These are phyloP conservation scores for Leccinum sublutescens DNA, from an alignment of 768 basidiomycete genomes.

Conservation along the genomic window DNA sequence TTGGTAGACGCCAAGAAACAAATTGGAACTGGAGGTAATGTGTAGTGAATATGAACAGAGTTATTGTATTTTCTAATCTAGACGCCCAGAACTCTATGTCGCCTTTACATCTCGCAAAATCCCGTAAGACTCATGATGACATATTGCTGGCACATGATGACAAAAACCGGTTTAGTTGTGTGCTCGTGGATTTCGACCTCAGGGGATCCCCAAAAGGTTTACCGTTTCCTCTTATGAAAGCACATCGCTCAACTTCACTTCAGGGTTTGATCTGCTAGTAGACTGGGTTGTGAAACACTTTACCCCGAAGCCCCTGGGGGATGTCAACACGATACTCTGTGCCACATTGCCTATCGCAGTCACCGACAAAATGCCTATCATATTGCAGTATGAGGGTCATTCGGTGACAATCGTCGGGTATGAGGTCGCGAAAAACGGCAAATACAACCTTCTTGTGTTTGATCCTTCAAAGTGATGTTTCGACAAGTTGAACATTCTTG, in stretches of 20 bases:
- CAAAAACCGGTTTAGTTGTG: conserved; percentile 38
- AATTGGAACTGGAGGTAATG: conserved; percentile 77
- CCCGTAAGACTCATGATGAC: conserved; percentile 54
- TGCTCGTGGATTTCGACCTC: conserved; percentile 65
- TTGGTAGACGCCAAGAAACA: conserved; percentile 62
- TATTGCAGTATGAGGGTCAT: conserved; percentile 82
- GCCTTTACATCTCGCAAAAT: conserved; percentile 79
- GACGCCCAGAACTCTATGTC: conserved; percentile 61
- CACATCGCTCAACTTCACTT: neutral
- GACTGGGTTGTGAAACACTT: conserved; percentile 83
- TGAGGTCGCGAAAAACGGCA: conserved; percentile 59
- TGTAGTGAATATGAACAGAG: neutral
- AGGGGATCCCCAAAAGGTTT: conserved; percentile 44
- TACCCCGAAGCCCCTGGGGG: conserved; percentile 34
- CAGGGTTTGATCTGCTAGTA: conserved; percentile 49
- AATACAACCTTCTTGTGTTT: conserved; percentile 66
- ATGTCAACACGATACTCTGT: conserved; percentile 53
- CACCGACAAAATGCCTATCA: conserved; percentile 73
- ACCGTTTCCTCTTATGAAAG: neutral
- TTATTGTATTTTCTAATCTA: neutral
- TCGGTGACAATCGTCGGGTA: conserved; percentile 88
- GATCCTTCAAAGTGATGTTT: conserved; percentile 66
- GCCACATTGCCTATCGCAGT: conserved; percentile 49
- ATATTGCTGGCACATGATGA: neutral
- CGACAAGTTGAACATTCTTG: conserved; percentile 2